Evolutionary conservation across 495 filamentous ascomycete species (phyloP).

Genomic region (Tuber borchii): DNA sequence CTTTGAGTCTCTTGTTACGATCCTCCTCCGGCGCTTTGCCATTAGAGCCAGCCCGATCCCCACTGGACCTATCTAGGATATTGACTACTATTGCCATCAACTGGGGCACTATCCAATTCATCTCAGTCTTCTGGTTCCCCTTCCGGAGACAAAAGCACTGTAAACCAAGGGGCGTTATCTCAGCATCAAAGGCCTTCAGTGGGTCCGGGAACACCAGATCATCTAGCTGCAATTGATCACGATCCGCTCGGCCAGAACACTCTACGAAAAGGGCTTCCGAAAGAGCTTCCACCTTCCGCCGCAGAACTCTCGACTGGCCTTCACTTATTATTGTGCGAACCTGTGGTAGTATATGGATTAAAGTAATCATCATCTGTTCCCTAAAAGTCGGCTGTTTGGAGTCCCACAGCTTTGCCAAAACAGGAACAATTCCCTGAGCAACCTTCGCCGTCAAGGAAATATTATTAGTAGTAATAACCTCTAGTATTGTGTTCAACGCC

Average conservation of each 20-base stretch:
- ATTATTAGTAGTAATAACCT: constrained; percentile 60
- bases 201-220: constrained; percentile 56
- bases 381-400: constrained; percentile 55
- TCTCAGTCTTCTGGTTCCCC: constrained; percentile 47
- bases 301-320: constrained; percentile 20
- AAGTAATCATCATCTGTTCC: constrained; percentile 59
- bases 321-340: constrained; percentile 47
- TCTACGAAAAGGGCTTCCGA: constrained; percentile 61
- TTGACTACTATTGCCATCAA: constrained; percentile 29
- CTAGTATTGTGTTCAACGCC: constrained; percentile 64
- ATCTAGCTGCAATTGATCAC: constrained; percentile 67
- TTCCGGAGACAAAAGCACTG: constrained; percentile 43
- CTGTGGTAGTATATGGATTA: constrained; percentile 60
- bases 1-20: constrained; percentile 56
- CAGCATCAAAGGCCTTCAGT: constrained; percentile 42
- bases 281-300: constrained; percentile 50
- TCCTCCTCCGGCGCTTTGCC: constrained; percentile 23
- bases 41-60: constrained; percentile 10
- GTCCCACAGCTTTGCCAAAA: constrained; percentile 68
- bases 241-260: constrained; percentile 63
- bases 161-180: constrained; percentile 47
- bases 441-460: constrained; percentile 55
- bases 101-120: constrained; percentile 38
- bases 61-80: constrained; percentile 34
- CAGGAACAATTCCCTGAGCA: constrained; percentile 57